Conservation (phyloP, 2,329 filamentous ascomycete genomes). For the Stenocarpella maydis region DNA sequence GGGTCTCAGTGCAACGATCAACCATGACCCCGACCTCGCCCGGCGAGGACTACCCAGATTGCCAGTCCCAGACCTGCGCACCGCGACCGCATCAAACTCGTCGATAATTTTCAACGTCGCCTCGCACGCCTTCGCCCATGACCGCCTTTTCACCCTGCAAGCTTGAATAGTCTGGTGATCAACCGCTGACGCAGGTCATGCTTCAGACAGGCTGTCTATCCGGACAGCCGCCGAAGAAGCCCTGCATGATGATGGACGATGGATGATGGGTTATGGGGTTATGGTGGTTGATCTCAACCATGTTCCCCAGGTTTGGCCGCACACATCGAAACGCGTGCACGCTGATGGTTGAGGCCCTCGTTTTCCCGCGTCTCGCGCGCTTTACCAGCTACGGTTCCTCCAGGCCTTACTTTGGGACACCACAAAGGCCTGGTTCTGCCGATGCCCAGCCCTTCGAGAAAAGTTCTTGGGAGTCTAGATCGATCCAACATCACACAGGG, state of each 20-base stretch:
- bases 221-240: neutral
- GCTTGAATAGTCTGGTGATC: neutral
- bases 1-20: slow-evolving; percentile 13
- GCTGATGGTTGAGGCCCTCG: too few relatives aligned
- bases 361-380: slow-evolving; percentile 23
- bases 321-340: too few relatives aligned
- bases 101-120: slow-evolving; percentile 7
- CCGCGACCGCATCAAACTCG: slow-evolving; percentile 1
- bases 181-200: slow-evolving; percentile 6
- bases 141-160: slow-evolving; percentile 3
- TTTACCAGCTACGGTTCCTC: neutral
- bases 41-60: slow-evolving; percentile 1
- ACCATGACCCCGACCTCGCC: slow-evolving; percentile 19
- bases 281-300: neutral
- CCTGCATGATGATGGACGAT: neutral
- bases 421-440: neutral
- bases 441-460: slow-evolving; percentile 27
- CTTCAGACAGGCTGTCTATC: neutral
- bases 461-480: slow-evolving; percentile 20
- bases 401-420: neutral
- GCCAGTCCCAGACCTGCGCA: slow-evolving; percentile 6
- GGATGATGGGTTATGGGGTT: neutral
- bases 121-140: slow-evolving; percentile 2
- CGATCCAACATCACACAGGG: slow-evolving; percentile 20
- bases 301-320: too few relatives aligned